Evolutionary conservation across 371 early-diverging fungal genomes (phyloP).

Genomic region (Nematocida parisii): DNA sequence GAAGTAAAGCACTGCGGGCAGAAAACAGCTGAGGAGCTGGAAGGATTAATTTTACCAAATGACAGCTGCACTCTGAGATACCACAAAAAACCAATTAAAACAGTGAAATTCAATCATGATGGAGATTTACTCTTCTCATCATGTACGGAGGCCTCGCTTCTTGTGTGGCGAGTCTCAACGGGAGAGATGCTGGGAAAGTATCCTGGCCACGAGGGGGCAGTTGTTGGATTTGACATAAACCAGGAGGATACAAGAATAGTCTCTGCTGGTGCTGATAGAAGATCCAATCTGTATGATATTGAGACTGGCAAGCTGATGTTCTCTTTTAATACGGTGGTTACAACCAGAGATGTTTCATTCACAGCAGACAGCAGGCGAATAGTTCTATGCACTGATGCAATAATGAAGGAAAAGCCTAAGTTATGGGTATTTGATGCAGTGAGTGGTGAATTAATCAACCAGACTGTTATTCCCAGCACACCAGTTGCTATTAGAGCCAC

Average conservation of each 20-base stretch:
- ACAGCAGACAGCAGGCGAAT: slow-evolving; percentile 79
- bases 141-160: slow-evolving; percentile 84
- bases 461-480: slow-evolving; percentile 79
- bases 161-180: slow-evolving; percentile 84
- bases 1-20: not conserved
- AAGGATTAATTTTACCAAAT: slow-evolving; percentile 4
- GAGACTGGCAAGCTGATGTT: slow-evolving; percentile 81
- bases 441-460: slow-evolving; percentile 50
- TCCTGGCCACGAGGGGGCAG: slow-evolving; percentile 85
- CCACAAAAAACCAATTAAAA: slow-evolving; percentile 90
- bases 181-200: slow-evolving; percentile 92
- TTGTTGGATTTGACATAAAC: slow-evolving; percentile 77
- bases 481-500: slow-evolving; percentile 86
- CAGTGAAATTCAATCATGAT: slow-evolving; percentile 93
- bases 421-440: slow-evolving; percentile 77
- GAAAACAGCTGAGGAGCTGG: not conserved
- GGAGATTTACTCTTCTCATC: slow-evolving; percentile 95
- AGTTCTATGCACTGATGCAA: slow-evolving; percentile 80
- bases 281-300: slow-evolving; percentile 87
- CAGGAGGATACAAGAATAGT: slow-evolving; percentile 74
- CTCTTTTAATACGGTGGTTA: slow-evolving; percentile 80
- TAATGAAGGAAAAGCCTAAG: slow-evolving; percentile 82
- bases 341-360: slow-evolving; percentile 85
- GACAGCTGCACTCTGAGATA: slow-evolving; percentile 13
- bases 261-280: slow-evolving; percentile 89